Evolutionary conservation across 2,329 filamentous ascomycete species (phyloP), one percentile per base, ranked within the genome.

Genomic region (Alternaria consortialis): DNA sequence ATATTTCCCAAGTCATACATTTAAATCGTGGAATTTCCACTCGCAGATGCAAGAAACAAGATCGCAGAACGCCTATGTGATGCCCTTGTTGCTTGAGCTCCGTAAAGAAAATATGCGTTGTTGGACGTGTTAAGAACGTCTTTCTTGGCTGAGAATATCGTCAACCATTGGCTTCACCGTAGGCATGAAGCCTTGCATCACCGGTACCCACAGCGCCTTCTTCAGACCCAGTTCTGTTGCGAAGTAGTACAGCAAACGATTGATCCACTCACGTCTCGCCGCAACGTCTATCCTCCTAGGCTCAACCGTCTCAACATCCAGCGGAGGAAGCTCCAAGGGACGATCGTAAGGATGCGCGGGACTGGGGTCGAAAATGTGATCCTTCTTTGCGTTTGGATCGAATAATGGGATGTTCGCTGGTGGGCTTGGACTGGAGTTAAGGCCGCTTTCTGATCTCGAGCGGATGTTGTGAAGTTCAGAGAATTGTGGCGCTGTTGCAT

Each of bases 191-290:
- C 71, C 71, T 34, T 74, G 71, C 2, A 63, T 65, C 5, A 60
- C 37, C 3, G 71, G 68, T 5, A 74, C 60, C n/a, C 60, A 68
- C n/a, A 75, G 34, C 1, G 63, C 74, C 58, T 73, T 74, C 53
- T 72, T 72, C 8, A 75, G 69, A 0, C 73, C 73, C 5, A 76
- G 40, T 25, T 74, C 69, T 2, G 55, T 60, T 1, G 59, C 72
- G 2, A 68, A 46, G 34, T 72, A 76, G 32, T 71, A 74, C 20
- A 74, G 37, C 31, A 75, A 44, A 0, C 66, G 46, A 36, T 75
- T 74, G 8, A 76, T 31, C 74, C 73, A 75, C 46, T 73, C 70
- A 0, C 71, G 55, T 7, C 66, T 48, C 0, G 68, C 71, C 0
- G 60, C 56, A 0, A 76, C 61, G 27, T 76, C 72, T 15, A 75